phyloP scores from a whole-genome alignment of 1,284 basidiomycete genomes.

The Athelia sp. region DNA sequence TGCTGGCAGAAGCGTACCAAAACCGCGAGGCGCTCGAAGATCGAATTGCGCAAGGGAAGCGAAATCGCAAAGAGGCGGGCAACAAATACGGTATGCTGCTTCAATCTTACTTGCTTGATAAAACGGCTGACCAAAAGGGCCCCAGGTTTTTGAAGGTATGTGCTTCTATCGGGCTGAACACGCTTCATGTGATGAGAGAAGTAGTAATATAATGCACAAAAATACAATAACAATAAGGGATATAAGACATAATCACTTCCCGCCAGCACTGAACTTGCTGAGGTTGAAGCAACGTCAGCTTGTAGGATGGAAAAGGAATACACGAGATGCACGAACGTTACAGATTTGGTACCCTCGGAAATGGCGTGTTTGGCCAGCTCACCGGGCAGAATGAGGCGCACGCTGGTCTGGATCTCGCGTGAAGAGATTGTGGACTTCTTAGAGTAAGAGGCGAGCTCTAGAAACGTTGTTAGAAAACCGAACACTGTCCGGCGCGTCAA shows the following conservation, averaged over 20 bases:
- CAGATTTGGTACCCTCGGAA: constrained; percentile 57
- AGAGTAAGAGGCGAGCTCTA: constrained; percentile 79
- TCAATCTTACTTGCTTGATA: background rate
- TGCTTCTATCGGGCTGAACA: too few relatives aligned
- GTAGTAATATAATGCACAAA: constrained; percentile 5
- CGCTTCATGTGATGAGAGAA: background rate
- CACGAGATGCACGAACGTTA: constrained; percentile 16
- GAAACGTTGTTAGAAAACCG: background rate
- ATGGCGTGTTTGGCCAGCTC: constrained; percentile 60
- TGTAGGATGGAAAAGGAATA: constrained; percentile 6
- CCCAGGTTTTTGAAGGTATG: background rate
- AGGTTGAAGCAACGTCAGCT: constrained; percentile 4
- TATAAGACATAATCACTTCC: constrained; percentile 2
- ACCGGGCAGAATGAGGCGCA: constrained; percentile 73
- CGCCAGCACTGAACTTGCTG: constrained; percentile 1
- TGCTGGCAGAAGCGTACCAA: constrained; percentile 72
- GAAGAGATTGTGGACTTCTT: constrained; percentile 87
- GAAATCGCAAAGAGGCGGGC: constrained; percentile 81
- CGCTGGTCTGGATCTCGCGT: constrained; percentile 78
- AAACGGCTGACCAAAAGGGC: too few relatives aligned
- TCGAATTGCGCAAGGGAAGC: constrained; percentile 69
- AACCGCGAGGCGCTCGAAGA: constrained; percentile 78
- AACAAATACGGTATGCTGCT: constrained; percentile 71
- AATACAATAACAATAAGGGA: constrained; percentile 13
- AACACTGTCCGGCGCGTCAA: constrained; percentile 15